Conservation (phyloP, 352 stramenopile genomes). For the Pythium folliculosum region DNA sequence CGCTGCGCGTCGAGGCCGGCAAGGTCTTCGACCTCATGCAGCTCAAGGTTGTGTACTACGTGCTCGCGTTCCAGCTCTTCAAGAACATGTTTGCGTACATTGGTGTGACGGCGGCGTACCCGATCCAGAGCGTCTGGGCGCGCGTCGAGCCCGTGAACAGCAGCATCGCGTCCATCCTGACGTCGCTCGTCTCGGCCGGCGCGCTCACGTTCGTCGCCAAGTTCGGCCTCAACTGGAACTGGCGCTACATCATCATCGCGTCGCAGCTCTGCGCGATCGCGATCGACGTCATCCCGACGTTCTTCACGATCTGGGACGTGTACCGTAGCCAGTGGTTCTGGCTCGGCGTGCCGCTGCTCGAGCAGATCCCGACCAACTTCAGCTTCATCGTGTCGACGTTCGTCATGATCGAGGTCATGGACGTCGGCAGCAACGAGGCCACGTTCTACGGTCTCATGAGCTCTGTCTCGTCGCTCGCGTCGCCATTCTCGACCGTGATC, state of each 20-base stretch:
- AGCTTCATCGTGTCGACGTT: constrained; percentile 33
- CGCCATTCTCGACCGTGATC: constrained; percentile 33
- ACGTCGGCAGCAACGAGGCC: constrained; percentile 32
- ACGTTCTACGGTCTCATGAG: constrained; percentile 38
- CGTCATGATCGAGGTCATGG: constrained; percentile 32
- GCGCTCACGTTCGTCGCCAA: constrained; percentile 23
- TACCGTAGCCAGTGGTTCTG: constrained; percentile 34
- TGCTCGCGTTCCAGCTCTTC: constrained; percentile 37
- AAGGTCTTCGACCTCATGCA: constrained; percentile 37
- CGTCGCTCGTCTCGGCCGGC: constrained; percentile 21
- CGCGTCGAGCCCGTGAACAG: constrained; percentile 37
- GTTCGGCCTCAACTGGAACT: constrained; percentile 32
- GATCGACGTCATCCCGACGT: constrained; percentile 33
- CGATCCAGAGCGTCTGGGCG: constrained; percentile 35
- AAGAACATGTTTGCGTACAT: constrained; percentile 36
- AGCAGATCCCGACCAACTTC: constrained; percentile 33
- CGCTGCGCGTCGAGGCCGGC: constrained; percentile 16
- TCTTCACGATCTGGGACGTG: constrained; percentile 37
- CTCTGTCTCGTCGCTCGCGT: constrained; percentile 32
- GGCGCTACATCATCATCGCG: constrained; percentile 28
- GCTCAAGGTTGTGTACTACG: constrained; percentile 33
- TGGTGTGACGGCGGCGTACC: constrained; percentile 28
- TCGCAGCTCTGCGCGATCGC: constrained; percentile 23
- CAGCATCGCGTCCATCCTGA: constrained; percentile 29
- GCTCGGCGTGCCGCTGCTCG: constrained; percentile 32